phyloP scores from a whole-genome alignment of 2,329 filamentous ascomycete genomes.

The Polychaeton citri region DNA sequence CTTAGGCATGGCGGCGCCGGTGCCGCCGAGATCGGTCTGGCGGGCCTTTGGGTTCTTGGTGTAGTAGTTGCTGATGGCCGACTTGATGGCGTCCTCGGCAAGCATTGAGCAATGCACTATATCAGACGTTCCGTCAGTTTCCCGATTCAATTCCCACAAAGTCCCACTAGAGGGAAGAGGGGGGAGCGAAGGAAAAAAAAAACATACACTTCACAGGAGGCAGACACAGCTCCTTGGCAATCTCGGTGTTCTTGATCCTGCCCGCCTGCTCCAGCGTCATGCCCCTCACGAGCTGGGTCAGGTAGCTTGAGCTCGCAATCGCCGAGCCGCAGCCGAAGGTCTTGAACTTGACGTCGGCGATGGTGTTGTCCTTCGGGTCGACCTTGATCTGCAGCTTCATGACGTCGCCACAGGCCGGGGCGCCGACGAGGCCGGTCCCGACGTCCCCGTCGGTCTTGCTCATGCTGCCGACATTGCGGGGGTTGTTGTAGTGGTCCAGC shows the following conservation, averaged over 20 bases:
- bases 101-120: slow-evolving; percentile 84
- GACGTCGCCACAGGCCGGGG: slow-evolving; percentile 83
- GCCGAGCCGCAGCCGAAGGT: slow-evolving; percentile 91
- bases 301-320: slow-evolving; percentile 86
- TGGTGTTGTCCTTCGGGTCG: slow-evolving; percentile 74
- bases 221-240: slow-evolving; percentile 86
- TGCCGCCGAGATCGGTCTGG: slow-evolving; percentile 64
- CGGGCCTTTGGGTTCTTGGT: slow-evolving; percentile 72
- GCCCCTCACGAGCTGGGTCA: slow-evolving; percentile 86
- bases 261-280: slow-evolving; percentile 94
- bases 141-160: neutral
- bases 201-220: slow-evolving; percentile 74
- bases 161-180: neutral
- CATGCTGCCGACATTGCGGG: slow-evolving; percentile 68
- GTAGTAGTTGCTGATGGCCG: slow-evolving; percentile 81
- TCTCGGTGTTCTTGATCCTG: slow-evolving; percentile 91
- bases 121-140: slow-evolving; percentile 2
- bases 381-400: slow-evolving; percentile 93
- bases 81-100: slow-evolving; percentile 85
- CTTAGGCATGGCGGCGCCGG: slow-evolving; percentile 53
- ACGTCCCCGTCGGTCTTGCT: slow-evolving; percentile 69
- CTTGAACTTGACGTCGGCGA: slow-evolving; percentile 95
- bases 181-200: slow-evolving; percentile 12
- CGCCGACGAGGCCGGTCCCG: slow-evolving; percentile 79
- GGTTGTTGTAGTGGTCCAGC: slow-evolving; percentile 71